phyloP scores from a whole-genome alignment of 1,139 yeast species.

The Yamadazyma taylorii region DNA sequence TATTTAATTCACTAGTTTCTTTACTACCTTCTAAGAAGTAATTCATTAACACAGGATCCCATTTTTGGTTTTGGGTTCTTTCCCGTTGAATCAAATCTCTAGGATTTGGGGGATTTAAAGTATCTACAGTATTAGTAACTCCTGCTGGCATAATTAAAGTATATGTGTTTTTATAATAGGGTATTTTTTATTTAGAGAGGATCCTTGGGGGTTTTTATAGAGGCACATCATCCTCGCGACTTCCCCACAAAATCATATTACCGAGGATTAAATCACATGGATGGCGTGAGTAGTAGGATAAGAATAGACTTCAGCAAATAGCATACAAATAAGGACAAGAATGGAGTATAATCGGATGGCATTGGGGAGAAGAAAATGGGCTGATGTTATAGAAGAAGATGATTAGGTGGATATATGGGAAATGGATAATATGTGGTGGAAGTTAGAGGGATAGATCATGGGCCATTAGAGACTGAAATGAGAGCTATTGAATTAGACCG shows the following conservation, averaged over 20 bases:
- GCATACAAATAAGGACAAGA: neutral
- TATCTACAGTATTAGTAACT: conserved; percentile 15
- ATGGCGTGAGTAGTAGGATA: too few relatives aligned
- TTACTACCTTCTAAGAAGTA: conserved; percentile 46
- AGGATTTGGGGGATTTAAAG: conserved; percentile 35
- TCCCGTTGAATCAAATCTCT: conserved; percentile 35
- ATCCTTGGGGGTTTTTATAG: neutral
- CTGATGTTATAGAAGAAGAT: too few relatives aligned
- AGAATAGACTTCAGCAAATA: too few relatives aligned
- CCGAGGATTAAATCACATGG: conserved; percentile 1
- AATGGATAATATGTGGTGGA: too few relatives aligned
- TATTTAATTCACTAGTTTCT: conserved; percentile 34
- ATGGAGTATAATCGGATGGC: neutral
- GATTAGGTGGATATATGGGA: too few relatives aligned
- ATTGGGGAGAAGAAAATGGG: too few relatives aligned
- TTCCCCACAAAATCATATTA: conserved; percentile 7
- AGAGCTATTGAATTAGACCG: too few relatives aligned
- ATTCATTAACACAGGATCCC: conserved; percentile 47
- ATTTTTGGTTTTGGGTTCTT: conserved; percentile 29
- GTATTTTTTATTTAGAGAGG: too few relatives aligned
- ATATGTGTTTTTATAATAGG: too few relatives aligned
- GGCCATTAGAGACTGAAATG: too few relatives aligned
- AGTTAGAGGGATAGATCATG: too few relatives aligned
- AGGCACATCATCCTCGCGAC: too few relatives aligned
- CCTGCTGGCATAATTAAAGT: conserved; percentile 5